phyloP scores from a whole-genome alignment of 352 stramenopile genomes.

The Phytophthora pisi region DNA sequence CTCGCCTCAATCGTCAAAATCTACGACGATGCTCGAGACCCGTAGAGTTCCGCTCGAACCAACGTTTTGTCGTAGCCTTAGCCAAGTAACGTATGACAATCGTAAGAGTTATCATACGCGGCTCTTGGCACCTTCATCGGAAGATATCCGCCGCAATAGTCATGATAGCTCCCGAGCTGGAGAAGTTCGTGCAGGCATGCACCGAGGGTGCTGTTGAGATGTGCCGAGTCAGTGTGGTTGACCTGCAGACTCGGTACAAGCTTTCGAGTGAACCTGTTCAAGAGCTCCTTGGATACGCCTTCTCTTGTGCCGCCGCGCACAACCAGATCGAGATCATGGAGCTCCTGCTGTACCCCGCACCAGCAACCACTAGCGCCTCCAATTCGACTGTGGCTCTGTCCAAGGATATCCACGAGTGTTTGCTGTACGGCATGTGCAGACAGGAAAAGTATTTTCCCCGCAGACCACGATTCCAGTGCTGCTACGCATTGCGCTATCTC shows the following conservation, averaged over 20 bases:
- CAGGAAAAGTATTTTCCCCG: slow-evolving; percentile 39
- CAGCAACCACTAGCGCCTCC: background rate
- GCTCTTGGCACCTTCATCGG: background rate
- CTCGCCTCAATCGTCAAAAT: slow-evolving; percentile 72
- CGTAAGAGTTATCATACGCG: background rate
- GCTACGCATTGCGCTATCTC: slow-evolving; percentile 47
- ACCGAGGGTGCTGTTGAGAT: slow-evolving; percentile 23
- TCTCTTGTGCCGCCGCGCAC: slow-evolving; percentile 29
- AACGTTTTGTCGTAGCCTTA: slow-evolving; percentile 13
- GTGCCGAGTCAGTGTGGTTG: slow-evolving; percentile 10
- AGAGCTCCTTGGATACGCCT: slow-evolving; percentile 35
- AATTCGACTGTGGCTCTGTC: background rate
- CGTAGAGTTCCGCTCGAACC: slow-evolving; percentile 2
- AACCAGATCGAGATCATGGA: slow-evolving; percentile 38
- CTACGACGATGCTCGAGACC: slow-evolving; percentile 72
- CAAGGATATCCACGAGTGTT: slow-evolving; percentile 18
- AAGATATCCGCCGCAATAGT: background rate
- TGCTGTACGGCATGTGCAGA: slow-evolving; percentile 45
- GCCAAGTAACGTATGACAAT: background rate
- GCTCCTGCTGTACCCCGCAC: slow-evolving; percentile 22
- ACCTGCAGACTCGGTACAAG: slow-evolving; percentile 18
- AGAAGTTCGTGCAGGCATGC: slow-evolving; percentile 31
- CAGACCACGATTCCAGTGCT: slow-evolving; percentile 34
- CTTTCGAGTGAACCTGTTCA: slow-evolving; percentile 19
- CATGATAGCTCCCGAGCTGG: slow-evolving; percentile 15